Conservation (phyloP, 768 basidiomycete species). For the Rubroboletus satanas region DNA sequence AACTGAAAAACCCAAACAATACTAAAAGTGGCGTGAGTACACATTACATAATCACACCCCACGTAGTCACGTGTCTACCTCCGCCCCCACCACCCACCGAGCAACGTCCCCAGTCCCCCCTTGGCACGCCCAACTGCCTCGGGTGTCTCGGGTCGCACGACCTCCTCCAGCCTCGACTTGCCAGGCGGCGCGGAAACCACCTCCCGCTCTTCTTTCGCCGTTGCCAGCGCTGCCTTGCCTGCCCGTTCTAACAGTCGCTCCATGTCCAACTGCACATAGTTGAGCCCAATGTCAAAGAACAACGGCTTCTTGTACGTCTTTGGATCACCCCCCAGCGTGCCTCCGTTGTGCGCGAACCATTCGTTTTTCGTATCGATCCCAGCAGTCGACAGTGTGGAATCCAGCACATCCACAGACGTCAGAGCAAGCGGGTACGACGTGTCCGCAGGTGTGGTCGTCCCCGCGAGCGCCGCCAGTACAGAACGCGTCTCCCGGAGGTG, state of each 20-base stretch:
- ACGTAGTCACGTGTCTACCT: conserved; percentile 23
- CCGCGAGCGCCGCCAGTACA: conserved; percentile 43
- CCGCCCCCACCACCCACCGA: conserved; percentile 83
- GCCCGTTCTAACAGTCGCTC: conserved; percentile 66
- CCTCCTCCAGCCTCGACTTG: conserved; percentile 57
- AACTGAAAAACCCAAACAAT: conserved; percentile 18
- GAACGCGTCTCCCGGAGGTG: conserved; percentile 71
- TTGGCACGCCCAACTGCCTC: conserved; percentile 42
- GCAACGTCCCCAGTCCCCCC: conserved; percentile 59
- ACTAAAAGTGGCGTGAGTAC: conserved; percentile 23
- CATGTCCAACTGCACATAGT: conserved; percentile 87
- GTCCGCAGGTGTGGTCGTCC: conserved; percentile 38
- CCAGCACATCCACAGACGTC: conserved; percentile 48
- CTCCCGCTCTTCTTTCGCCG: conserved; percentile 15
- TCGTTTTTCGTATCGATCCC: conserved; percentile 57
- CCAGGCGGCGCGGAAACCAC: conserved; percentile 24
- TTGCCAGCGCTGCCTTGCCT: conserved; percentile 46
- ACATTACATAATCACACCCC: background rate
- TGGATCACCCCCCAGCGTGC: conserved; percentile 42
- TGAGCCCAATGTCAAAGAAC: conserved; percentile 93
- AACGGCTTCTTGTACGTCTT: conserved; percentile 72
- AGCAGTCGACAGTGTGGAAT: conserved; percentile 45
- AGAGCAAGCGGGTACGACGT: conserved; percentile 53
- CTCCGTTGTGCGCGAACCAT: conserved; percentile 80
- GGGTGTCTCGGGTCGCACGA: conserved; percentile 42